These are phyloP conservation scores for Diaporthe longicolla DNA, from an alignment of 2,329 filamentous ascomycete genomes.

Conservation along the genomic window DNA sequence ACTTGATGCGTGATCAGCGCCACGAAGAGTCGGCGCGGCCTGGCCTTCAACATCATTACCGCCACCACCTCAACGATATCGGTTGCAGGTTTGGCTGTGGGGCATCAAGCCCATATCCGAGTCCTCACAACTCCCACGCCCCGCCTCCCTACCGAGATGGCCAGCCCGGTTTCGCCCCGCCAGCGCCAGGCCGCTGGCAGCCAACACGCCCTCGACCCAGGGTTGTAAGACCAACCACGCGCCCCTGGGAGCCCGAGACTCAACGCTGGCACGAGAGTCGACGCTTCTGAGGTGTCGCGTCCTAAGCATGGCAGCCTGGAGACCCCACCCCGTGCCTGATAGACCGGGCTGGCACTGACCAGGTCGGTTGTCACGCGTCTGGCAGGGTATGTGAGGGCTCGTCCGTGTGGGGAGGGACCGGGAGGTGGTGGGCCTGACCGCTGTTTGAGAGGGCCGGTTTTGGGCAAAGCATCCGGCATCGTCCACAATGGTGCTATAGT, in stretches of 20 bases:
- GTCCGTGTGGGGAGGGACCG: constrained; percentile 6
- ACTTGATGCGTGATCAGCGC: constrained; percentile 4
- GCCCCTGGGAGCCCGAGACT: constrained; percentile 19
- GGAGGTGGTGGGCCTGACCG: constrained; percentile 25
- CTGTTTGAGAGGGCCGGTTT: constrained; percentile 13
- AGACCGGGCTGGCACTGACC: neutral
- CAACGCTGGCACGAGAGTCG: constrained; percentile 13
- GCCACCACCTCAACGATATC: neutral
- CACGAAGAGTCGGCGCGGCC: neutral
- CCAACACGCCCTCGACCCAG: neutral
- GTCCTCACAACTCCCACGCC: neutral
- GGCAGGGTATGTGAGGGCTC: neutral
- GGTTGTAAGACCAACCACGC: neutral
- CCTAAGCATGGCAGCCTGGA: neutral
- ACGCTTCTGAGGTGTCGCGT: constrained; percentile 23
- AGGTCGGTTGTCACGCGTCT: constrained; percentile 6
- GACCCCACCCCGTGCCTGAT: neutral
- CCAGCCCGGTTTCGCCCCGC: neutral
- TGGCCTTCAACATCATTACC: neutral
- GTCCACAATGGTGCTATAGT: constrained; percentile 15
- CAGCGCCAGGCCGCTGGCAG: constrained; percentile 22
- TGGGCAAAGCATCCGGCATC: constrained; percentile 2
- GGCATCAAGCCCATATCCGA: neutral
- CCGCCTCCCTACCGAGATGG: constrained; percentile 4
- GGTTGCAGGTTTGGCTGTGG: constrained; percentile 17